phyloP scores from a whole-genome alignment of 106 monocot species.

The Amphibolis antarctica region DNA sequence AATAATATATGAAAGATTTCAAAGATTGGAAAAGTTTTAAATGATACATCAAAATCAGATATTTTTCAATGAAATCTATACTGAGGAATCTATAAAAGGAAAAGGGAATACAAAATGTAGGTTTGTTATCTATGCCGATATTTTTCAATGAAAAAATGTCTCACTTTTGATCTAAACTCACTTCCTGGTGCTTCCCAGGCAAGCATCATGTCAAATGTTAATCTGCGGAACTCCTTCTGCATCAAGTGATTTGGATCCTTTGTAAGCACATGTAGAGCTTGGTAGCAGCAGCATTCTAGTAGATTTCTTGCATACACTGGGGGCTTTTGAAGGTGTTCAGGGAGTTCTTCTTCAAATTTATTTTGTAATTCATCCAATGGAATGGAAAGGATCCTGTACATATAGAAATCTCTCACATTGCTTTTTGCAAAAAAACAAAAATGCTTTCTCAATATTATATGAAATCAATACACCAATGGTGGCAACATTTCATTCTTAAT shows the following conservation, averaged over 20 bases:
- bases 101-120: too few relatives aligned
- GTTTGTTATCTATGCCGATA: too few relatives aligned
- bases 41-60: too few relatives aligned
- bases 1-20: not conserved
- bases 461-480: too few relatives aligned
- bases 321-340: conserved; percentile 32
- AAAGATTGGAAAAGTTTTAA: too few relatives aligned
- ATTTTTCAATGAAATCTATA: too few relatives aligned
- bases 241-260: conserved; percentile 35
- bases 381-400: conserved; percentile 49
- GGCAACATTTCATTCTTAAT: too few relatives aligned
- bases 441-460: too few relatives aligned
- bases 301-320: conserved; percentile 55
- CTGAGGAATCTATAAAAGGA: too few relatives aligned
- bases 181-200: conserved; percentile 76
- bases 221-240: conserved; percentile 53
- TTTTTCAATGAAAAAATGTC: not conserved
- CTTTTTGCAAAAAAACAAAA: too few relatives aligned
- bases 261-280: conserved; percentile 41
- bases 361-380: conserved; percentile 44
- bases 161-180: conserved; percentile 45
- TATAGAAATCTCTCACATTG: too few relatives aligned
- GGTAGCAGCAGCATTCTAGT: conserved; percentile 61
- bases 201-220: conserved; percentile 94
- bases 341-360: conserved; percentile 40